A percentile compares a stretch with the other conserved stretches of the same genome.
These are phyloP conservation scores for Penicillium odoratum DNA, from an alignment of 495 filamentous ascomycete species.

Conservation along the genomic window DNA sequence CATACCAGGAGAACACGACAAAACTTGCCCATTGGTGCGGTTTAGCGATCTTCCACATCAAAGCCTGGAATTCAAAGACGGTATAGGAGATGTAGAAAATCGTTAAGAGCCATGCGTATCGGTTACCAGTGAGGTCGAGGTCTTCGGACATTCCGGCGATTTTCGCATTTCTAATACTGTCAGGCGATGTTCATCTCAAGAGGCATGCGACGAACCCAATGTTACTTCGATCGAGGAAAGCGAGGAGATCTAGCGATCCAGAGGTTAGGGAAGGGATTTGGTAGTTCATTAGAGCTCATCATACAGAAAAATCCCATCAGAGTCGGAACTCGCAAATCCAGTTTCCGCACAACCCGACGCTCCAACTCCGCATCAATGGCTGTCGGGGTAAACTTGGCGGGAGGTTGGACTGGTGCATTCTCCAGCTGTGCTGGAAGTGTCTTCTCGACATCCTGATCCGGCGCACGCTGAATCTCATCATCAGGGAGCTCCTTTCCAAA, in stretches of 20 bases:
- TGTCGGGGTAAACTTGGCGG: neutral
- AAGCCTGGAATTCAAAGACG: slow-evolving; percentile 65
- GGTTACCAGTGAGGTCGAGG: slow-evolving; percentile 47
- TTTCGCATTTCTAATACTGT: slow-evolving; percentile 59
- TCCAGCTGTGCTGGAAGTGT: slow-evolving; percentile 28
- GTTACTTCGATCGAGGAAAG: slow-evolving; percentile 70
- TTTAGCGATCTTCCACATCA: slow-evolving; percentile 72
- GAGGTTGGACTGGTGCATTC: slow-evolving; percentile 23
- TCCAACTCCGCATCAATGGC: slow-evolving; percentile 56
- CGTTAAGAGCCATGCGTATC: slow-evolving; percentile 72
- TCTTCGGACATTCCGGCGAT: slow-evolving; percentile 54
- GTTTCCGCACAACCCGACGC: slow-evolving; percentile 56
- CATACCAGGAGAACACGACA: slow-evolving; percentile 50
- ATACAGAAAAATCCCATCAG: slow-evolving; percentile 56
- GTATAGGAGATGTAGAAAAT: slow-evolving; percentile 71
- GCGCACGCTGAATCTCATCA: slow-evolving; percentile 28
- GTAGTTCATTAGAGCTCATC: slow-evolving; percentile 6
- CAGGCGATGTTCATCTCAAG: neutral
- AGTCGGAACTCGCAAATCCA: slow-evolving; percentile 55
- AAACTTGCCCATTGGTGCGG: slow-evolving; percentile 55
- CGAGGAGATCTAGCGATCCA: slow-evolving; percentile 52
- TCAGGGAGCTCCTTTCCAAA: slow-evolving; percentile 27
- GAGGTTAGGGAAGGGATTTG: neutral
- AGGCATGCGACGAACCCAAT: slow-evolving; percentile 47
- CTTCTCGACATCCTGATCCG: slow-evolving; percentile 36